A percentile compares a stretch with the other conserved stretches of the same genome.
These are phyloP conservation scores for Cryphonectria nitschkei DNA, from an alignment of 2,329 filamentous ascomycete species.

Conservation along the genomic window DNA sequence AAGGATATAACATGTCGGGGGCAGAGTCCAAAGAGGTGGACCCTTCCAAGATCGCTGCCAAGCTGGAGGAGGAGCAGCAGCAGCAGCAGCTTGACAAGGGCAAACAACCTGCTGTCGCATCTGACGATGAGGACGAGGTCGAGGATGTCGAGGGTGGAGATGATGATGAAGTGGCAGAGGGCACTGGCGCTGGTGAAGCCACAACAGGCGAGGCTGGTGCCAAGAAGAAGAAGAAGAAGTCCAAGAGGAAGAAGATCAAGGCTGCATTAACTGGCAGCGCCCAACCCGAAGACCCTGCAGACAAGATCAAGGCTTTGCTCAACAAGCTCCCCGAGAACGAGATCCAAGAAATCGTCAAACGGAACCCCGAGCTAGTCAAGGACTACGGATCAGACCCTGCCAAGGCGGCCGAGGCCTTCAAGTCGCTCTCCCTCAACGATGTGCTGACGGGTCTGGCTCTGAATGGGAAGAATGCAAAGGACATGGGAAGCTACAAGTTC, in stretches of 20 bases:
- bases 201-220: slow-evolving; percentile 37
- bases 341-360: slow-evolving; percentile 67
- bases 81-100: slow-evolving; percentile 41
- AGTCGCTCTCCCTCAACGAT: slow-evolving; percentile 69
- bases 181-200: slow-evolving; percentile 41
- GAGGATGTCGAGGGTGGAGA: slow-evolving; percentile 44
- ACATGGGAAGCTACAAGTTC: slow-evolving; percentile 98
- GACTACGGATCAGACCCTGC: slow-evolving; percentile 48
- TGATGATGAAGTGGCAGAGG: slow-evolving; percentile 42
- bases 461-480: slow-evolving; percentile 86
- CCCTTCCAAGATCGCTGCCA: slow-evolving; percentile 51
- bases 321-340: slow-evolving; percentile 59
- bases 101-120: slow-evolving; percentile 50
- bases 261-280: slow-evolving; percentile 42
- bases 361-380: slow-evolving; percentile 73
- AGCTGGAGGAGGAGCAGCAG: slow-evolving; percentile 37
- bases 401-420: slow-evolving; percentile 56
- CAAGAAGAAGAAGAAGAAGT: slow-evolving; percentile 69
- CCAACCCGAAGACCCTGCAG: slow-evolving; percentile 42
- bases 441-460: slow-evolving; percentile 76
- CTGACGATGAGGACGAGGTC: slow-evolving; percentile 51
- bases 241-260: slow-evolving; percentile 65
- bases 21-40: slow-evolving; percentile 68
- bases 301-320: slow-evolving; percentile 55
- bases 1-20: slow-evolving; percentile 45